Conservation (phyloP, 2,329 filamentous ascomycete species). For the Fusarium nodosum region DNA sequence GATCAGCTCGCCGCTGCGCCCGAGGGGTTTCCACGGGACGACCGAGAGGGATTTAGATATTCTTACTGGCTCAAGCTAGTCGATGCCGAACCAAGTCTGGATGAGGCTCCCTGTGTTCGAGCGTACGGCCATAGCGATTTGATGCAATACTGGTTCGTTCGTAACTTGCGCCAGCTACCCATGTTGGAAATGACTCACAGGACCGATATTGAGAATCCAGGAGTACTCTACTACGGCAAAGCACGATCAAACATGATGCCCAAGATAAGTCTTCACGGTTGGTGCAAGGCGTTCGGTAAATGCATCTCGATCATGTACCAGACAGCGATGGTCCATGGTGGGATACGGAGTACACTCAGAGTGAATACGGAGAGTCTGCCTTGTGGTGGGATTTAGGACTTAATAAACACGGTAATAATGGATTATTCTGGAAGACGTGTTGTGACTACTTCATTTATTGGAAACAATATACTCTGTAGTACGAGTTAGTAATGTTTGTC, state of each 20-base stretch:
- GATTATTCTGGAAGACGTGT: too few relatives aligned
- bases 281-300: not conserved
- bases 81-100: not conserved
- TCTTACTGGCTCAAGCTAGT: conserved; percentile 5
- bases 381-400: too few relatives aligned
- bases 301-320: too few relatives aligned
- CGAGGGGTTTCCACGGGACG: not conserved
- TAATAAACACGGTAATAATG: too few relatives aligned
- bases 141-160: not conserved
- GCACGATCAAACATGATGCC: rapidly evolving
- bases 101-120: not conserved
- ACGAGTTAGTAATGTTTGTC: too few relatives aligned
- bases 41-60: not conserved
- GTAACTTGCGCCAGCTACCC: not conserved
- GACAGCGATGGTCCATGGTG: too few relatives aligned
- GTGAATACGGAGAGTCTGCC: too few relatives aligned
- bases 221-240: not conserved
- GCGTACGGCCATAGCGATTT: not conserved
- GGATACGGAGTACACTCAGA: too few relatives aligned
- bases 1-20: not conserved
- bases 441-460: too few relatives aligned
- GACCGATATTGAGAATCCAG: not conserved
- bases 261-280: not conserved
- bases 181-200: not conserved
- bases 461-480: too few relatives aligned